Evolutionary conservation across 2,329 filamentous ascomycete genomes (phyloP).

Genomic region (Talaromyces funiculosus): DNA sequence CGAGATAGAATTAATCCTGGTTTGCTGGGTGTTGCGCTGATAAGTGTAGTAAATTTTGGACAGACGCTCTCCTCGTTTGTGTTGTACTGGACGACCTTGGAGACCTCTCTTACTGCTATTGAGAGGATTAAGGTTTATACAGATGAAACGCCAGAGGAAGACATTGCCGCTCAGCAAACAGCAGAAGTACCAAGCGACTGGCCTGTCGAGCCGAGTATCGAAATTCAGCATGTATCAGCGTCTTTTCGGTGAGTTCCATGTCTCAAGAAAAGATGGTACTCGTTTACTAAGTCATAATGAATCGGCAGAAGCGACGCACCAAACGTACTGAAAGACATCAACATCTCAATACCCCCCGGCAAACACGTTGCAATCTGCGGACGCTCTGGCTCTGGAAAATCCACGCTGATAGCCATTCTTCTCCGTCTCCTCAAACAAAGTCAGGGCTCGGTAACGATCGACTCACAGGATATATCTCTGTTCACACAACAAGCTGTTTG

Average conservation of each 20-base stretch:
- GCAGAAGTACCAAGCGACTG: slow-evolving; percentile 34
- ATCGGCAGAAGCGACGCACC: not conserved
- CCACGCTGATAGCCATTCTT: not conserved
- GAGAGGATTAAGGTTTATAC: slow-evolving; percentile 50
- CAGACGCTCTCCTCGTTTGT: slow-evolving; percentile 47
- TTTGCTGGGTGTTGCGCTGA: slow-evolving; percentile 48
- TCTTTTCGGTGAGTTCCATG: slow-evolving; percentile 33
- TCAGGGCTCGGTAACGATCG: slow-evolving; percentile 38
- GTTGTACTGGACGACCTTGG: slow-evolving; percentile 51
- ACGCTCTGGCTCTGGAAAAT: slow-evolving; percentile 27
- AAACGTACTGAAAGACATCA: slow-evolving; percentile 40
- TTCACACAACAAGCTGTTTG: slow-evolving; percentile 36
- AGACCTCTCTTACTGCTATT: slow-evolving; percentile 54
- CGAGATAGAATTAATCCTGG: slow-evolving; percentile 41
- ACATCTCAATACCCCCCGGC: slow-evolving; percentile 39
- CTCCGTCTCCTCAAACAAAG: slow-evolving; percentile 37
- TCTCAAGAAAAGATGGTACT: too few relatives aligned
- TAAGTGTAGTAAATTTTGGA: slow-evolving; percentile 52
- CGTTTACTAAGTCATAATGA: too few relatives aligned
- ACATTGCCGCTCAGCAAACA: slow-evolving; percentile 37
- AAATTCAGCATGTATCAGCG: slow-evolving; percentile 41
- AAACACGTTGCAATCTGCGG: slow-evolving; percentile 39
- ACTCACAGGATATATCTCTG: slow-evolving; percentile 36
- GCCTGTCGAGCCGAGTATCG: slow-evolving; percentile 39
- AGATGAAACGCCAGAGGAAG: slow-evolving; percentile 39